Evolutionary conservation across 2,329 filamentous ascomycete species (phyloP).

Genomic region (Botrytis tulipae): DNA sequence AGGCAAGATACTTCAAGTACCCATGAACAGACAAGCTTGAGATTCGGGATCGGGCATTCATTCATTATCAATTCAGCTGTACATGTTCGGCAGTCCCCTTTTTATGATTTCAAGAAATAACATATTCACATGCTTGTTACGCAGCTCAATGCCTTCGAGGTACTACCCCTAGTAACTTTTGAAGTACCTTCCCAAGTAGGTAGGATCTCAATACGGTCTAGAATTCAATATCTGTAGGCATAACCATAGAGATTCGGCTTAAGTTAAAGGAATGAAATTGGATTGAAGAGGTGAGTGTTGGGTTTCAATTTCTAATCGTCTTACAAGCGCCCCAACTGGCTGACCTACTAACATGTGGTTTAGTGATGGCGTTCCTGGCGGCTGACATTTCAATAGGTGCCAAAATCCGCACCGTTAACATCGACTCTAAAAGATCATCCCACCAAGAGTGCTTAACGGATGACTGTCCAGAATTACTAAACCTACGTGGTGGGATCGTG

Average conservation of each 20-base stretch:
- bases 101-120: neutral
- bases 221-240: neutral
- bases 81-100: neutral
- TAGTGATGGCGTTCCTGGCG: neutral
- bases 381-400: neutral
- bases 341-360: neutral
- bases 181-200: slow-evolving; percentile 9
- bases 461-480: neutral
- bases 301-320: neutral
- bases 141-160: neutral
- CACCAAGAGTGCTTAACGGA: neutral
- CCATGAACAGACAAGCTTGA: neutral
- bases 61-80: neutral
- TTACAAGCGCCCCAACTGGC: neutral
- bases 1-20: neutral
- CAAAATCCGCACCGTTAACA: neutral
- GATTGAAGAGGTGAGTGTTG: neutral
- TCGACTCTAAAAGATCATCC: neutral
- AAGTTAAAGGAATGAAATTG: neutral
- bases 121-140: slow-evolving; percentile 4
- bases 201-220: neutral
- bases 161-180: neutral
- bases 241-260: neutral
- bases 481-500: neutral
- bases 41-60: neutral